These are phyloP conservation scores for Pachyrhizus erosus DNA, from an alignment of 306 rosid genomes.

Conservation along the genomic window DNA sequence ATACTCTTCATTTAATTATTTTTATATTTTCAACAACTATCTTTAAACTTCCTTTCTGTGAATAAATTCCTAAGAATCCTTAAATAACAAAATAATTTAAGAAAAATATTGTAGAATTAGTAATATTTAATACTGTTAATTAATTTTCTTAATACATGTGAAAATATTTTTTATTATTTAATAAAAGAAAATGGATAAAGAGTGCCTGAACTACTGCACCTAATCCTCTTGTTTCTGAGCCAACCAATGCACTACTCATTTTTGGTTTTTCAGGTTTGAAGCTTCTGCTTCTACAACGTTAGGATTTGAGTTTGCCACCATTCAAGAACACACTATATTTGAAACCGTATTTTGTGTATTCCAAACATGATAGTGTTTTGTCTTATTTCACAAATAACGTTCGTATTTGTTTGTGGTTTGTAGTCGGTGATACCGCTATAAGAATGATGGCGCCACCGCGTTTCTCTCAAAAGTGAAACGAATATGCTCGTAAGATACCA, in stretches of 20 bases:
- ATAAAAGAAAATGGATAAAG: too few relatives aligned
- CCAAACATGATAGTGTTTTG: not conserved
- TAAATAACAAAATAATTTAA: too few relatives aligned
- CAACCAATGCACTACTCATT: not conserved
- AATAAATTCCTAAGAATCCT: too few relatives aligned
- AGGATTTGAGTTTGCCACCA: not conserved
- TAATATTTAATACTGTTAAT: too few relatives aligned
- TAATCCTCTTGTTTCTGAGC: too few relatives aligned
- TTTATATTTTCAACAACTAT: too few relatives aligned
- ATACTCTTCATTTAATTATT: too few relatives aligned
- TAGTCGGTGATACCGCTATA: not conserved
- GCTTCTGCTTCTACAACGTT: not conserved
- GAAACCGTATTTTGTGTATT: not conserved
- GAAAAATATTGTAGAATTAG: too few relatives aligned
- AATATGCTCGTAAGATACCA: not conserved
- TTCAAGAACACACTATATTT: not conserved
- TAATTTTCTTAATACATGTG: too few relatives aligned
- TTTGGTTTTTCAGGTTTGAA: not conserved
- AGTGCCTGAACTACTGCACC: too few relatives aligned
- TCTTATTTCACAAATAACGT: not conserved
- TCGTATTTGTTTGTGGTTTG: not conserved
- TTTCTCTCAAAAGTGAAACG: not conserved
- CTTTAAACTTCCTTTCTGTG: too few relatives aligned
- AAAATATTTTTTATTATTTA: too few relatives aligned
- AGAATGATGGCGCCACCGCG: not conserved